Conservation (phyloP, 306 rosid species). For the Echinosophora koreensis region DNA sequence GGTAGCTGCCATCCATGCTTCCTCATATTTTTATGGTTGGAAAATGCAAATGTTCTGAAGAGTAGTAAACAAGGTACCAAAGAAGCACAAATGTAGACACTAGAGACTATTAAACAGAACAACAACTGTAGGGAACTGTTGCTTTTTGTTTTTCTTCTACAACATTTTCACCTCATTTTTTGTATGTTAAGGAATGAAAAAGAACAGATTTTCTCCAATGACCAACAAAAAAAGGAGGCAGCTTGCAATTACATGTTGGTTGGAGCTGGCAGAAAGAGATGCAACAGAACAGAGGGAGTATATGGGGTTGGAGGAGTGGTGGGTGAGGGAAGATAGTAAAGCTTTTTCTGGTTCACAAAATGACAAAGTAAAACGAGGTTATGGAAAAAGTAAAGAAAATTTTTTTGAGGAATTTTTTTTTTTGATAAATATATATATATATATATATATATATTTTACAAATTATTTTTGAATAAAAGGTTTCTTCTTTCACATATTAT, state of each 20-base stretch:
- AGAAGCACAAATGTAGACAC: constrained; percentile 9
- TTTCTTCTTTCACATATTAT: no score
- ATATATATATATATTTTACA: no score
- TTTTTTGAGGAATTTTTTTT: no score
- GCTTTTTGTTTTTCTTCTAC: constrained; percentile 9
- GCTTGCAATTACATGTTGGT: constrained; percentile 23
- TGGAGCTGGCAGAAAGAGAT: constrained; percentile 37
- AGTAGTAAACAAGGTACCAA: constrained; percentile 19
- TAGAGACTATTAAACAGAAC: constrained; percentile 19
- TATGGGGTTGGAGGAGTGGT: constrained; percentile 26
- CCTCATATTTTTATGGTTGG: constrained; percentile 70
- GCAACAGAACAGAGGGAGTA: constrained; percentile 13
- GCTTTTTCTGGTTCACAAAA: constrained; percentile 57
- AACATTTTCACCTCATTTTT: constrained; percentile 52
- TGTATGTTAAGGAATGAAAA: constrained; percentile 15
- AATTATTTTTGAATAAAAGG: no score
- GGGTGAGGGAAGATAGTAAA: constrained; percentile 46
- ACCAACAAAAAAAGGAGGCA: constrained; percentile 16
- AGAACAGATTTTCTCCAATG: constrained; percentile 42
- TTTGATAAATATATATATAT: no score
- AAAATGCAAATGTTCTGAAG: constrained; percentile 39
- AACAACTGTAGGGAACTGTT: constrained; percentile 19
- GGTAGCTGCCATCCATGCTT: constrained; percentile 96
- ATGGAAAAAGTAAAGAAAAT: constrained; percentile 41
- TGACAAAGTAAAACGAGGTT: constrained; percentile 41